Conservation (phyloP, 768 basidiomycete species). For the Paxillus ammoniavirescens region DNA sequence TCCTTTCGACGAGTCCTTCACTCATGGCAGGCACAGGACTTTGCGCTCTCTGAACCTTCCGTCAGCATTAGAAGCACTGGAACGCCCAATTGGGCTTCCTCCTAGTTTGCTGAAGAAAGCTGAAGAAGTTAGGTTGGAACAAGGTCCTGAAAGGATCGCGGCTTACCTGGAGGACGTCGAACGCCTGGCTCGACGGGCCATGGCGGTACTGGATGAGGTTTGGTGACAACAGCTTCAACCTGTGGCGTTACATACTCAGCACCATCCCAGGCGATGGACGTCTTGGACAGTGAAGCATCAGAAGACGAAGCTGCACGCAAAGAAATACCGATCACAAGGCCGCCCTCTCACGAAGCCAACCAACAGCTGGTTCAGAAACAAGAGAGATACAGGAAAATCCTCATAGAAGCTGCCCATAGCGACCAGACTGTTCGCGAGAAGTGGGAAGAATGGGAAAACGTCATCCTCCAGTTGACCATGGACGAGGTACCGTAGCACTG, state of each 20-base stretch:
- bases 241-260: background rate
- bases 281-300: slow-evolving; percentile 87
- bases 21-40: slow-evolving; percentile 41
- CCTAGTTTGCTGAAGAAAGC: slow-evolving; percentile 84
- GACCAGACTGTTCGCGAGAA: slow-evolving; percentile 77
- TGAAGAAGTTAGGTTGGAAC: slow-evolving; percentile 75
- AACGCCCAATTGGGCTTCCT: slow-evolving; percentile 84
- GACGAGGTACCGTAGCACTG: slow-evolving; percentile 44
- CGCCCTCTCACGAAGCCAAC: slow-evolving; percentile 80
- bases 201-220: slow-evolving; percentile 74
- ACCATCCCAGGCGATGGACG: slow-evolving; percentile 69
- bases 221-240: slow-evolving; percentile 5
- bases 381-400: slow-evolving; percentile 65
- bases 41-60: slow-evolving; percentile 77
- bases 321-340: slow-evolving; percentile 46
- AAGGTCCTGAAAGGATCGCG: slow-evolving; percentile 73
- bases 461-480: slow-evolving; percentile 68
- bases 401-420: slow-evolving; percentile 69
- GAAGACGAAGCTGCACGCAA: slow-evolving; percentile 74
- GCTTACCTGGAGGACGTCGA: slow-evolving; percentile 72
- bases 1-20: background rate
- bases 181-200: slow-evolving; percentile 59
- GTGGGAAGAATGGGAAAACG: slow-evolving; percentile 86
- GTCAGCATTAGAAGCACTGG: slow-evolving; percentile 82
- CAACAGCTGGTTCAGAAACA: slow-evolving; percentile 67